A percentile compares a stretch with the other conserved stretches of the same genome.
Evolutionary conservation across 2,329 filamentous ascomycete species (phyloP).

Genomic region (Fusarium scirpi): DNA sequence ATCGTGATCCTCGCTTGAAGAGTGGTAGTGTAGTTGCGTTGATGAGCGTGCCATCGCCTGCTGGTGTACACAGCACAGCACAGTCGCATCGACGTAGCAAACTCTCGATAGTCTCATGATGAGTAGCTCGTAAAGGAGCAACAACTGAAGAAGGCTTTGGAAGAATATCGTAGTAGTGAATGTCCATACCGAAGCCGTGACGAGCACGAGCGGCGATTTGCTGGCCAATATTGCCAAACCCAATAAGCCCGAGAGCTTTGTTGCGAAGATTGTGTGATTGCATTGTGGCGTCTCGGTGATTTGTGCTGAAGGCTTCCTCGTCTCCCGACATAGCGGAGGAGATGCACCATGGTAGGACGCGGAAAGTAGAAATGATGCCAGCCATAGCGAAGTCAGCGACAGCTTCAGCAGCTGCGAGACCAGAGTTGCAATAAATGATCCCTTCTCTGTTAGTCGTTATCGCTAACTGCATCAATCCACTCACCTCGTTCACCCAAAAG

Average conservation of each 20-base stretch:
- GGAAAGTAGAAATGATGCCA: constrained; percentile 76
- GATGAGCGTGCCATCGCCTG: constrained; percentile 60
- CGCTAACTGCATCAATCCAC: background rate
- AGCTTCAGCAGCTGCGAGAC: constrained; percentile 76
- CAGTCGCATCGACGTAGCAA: constrained; percentile 68
- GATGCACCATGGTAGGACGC: constrained; percentile 74
- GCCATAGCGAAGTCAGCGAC: constrained; percentile 79
- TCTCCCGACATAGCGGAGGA: constrained; percentile 61
- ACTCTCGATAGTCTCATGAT: constrained; percentile 62
- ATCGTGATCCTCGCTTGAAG: constrained; percentile 66
- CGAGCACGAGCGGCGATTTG: constrained; percentile 66
- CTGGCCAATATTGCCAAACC: constrained; percentile 75
- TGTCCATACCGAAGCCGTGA: constrained; percentile 73
- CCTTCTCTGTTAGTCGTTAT: constrained; percentile 52
- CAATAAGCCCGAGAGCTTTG: constrained; percentile 73
- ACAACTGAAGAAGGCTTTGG: constrained; percentile 61
- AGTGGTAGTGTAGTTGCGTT: constrained; percentile 58
- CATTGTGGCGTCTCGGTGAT: constrained; percentile 70
- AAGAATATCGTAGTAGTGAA: constrained; percentile 72
- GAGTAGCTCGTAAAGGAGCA: constrained; percentile 58
- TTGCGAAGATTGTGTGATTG: constrained; percentile 73
- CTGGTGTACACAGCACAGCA: constrained; percentile 71
- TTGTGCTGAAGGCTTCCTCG: constrained; percentile 62
- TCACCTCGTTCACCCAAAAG: constrained; percentile 70
- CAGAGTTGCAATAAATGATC: constrained; percentile 79